Conservation (phyloP, 306 rosid species). For the barrel medic (Medicago truncatula) region DNA sequence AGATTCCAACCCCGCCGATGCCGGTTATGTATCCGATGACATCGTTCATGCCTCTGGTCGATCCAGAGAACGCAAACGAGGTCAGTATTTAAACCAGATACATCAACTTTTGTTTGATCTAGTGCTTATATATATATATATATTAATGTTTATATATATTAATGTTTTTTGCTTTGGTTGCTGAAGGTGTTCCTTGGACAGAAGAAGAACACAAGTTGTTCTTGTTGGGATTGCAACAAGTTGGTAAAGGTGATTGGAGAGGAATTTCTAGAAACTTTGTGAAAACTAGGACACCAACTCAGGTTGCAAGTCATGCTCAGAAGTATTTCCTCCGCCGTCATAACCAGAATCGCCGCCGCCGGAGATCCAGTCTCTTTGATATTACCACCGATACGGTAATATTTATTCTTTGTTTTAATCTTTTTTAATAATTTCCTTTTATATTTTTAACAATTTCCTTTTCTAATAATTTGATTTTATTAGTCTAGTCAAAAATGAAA, state of each 20-base stretch:
- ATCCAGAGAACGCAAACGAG: constrained; percentile 85
- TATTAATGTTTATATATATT: too few relatives aligned
- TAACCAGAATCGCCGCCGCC: constrained; percentile 77
- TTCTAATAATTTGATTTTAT: not conserved
- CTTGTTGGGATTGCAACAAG: constrained; percentile 74
- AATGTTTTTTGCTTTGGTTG: not conserved
- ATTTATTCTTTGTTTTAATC: not conserved
- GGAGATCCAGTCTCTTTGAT: constrained; percentile 94
- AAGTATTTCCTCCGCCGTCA: constrained; percentile 87
- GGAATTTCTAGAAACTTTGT: constrained; percentile 94
- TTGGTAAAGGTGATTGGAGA: constrained; percentile 97
- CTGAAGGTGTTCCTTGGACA: constrained; percentile 85
- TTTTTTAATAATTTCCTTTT: not conserved
- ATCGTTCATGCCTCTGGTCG: constrained; percentile 82
- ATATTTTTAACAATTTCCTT: not conserved
- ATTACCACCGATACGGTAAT: constrained; percentile 76
- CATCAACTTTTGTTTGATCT: too few relatives aligned
- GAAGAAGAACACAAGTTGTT: constrained; percentile 86
- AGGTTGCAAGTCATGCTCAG: constrained; percentile 97
- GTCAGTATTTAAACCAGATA: constrained; percentile 27
- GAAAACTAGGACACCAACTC: constrained; percentile 90
- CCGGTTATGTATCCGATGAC: constrained; percentile 90
- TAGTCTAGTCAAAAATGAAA: too few relatives aligned
- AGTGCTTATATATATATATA: too few relatives aligned
- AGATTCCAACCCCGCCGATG: constrained; percentile 67